Evolutionary conservation across 1,139 yeast species (phyloP), one percentile per base, ranked within the genome.

Genomic region (Sugiyamaella paludigena): DNA sequence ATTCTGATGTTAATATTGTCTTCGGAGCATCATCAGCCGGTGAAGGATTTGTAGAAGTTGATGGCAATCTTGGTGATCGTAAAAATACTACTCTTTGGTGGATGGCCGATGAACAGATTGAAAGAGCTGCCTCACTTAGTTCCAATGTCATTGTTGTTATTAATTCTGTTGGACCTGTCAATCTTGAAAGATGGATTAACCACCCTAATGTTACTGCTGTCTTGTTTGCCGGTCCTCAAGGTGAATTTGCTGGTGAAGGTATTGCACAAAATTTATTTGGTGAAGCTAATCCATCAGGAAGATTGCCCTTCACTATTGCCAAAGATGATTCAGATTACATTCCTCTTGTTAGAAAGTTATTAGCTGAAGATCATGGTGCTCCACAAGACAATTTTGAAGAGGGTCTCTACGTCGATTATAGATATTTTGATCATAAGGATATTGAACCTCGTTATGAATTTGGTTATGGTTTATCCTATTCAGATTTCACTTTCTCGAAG

Each of bases 281-380:
- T 1, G 82, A 77, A 36, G 71, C 68, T 19, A 78, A 78, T 55
- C 86, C 86, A 7, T 77, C 83, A 16, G 87, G 86, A 2, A 75
- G 77, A 55, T 69, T 81, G 41, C 85, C 87, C 0, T 81, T 80
- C 57, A 80, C 86, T 1, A 74, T 81, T 57, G 84, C 86, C 10
- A 75, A 72, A 60, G 76, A 78, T 55, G 71, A 69, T 41, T 76
- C 69, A 56, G 83, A 80, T 53, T 80, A 80, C 57, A 79, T 77
- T 27, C 77, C 79, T 19, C 67, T 80, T 10, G 59, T 77, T 50
- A 75, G 71, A 45, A 45, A 55, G n/a, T 51, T 53, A 15, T 48
- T 37, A 12, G 54, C 60, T 5, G 49, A 51, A 10, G 57, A 52
- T 29, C 45, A 56, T 36, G 63, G 63, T 4, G 62, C 75, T 27